Conservation (phyloP, 768 basidiomycete species). For the Panellus pusillus region DNA sequence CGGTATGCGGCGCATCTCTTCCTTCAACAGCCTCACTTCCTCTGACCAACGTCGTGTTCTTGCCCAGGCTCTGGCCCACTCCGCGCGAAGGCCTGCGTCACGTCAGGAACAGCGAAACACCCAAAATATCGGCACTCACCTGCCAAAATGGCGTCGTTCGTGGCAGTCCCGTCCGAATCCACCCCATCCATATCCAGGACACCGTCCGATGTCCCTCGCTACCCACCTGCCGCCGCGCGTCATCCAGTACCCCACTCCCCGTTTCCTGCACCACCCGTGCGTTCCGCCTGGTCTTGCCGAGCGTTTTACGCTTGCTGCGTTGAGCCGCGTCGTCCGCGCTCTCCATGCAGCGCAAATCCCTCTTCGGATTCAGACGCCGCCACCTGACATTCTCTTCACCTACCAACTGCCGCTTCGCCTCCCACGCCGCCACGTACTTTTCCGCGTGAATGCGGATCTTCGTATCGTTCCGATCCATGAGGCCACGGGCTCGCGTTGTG, state of each 20-base stretch:
- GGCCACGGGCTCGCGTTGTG: no score
- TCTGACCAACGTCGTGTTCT: no score
- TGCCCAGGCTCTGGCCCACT: no score
- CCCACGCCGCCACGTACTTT: not conserved
- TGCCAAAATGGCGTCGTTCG: not conserved
- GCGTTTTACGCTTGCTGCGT: not conserved
- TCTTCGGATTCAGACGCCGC: not conserved
- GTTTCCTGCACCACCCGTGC: not conserved
- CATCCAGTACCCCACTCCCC: not conserved
- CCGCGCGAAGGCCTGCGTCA: no score
- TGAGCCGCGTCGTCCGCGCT: not conserved
- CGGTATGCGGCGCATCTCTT: not conserved
- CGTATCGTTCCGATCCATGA: no score
- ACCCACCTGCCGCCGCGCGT: not conserved
- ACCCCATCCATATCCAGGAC: constrained; percentile 3
- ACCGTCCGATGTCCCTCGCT: not conserved
- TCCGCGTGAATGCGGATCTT: no score
- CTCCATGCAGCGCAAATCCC: constrained; percentile 8
- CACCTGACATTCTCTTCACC: not conserved
- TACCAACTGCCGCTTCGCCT: not conserved
- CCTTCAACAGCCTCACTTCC: not conserved
- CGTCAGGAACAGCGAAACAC: no score
- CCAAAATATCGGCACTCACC: not conserved
- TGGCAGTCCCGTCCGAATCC: not conserved
- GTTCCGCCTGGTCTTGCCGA: not conserved